These are phyloP conservation scores for Paramecium sonneborni DNA, from an alignment of 73 alveolate genomes.

Conservation along the genomic window DNA sequence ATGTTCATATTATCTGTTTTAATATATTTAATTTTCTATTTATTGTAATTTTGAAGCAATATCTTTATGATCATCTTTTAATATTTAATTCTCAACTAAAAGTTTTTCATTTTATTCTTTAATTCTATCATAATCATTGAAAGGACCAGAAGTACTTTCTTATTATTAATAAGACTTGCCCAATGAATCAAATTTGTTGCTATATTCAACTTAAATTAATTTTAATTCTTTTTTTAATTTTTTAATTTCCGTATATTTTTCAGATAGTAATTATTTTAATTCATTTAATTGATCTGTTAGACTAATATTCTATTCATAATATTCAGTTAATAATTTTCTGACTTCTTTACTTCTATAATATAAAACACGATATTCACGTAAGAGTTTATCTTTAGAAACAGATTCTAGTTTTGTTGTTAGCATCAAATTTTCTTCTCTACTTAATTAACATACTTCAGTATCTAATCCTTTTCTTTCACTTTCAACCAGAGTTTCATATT, in stretches of 20 bases:
- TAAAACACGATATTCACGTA: neutral
- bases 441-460: neutral
- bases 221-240: neutral
- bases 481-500: neutral
- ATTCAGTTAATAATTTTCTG: neutral
- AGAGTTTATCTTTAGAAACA: neutral
- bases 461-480: neutral
- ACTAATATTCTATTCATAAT: neutral
- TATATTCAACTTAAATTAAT: neutral
- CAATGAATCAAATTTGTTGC: neutral
- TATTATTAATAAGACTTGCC: neutral
- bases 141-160: neutral
- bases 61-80: neutral
- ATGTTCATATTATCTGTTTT: neutral
- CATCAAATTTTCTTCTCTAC: neutral
- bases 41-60: neutral
- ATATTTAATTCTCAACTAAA: neutral
- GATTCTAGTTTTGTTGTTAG: constrained; percentile 9
- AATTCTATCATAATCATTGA: neutral
- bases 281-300: neutral
- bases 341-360: neutral
- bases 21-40: neutral
- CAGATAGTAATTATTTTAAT: neutral
- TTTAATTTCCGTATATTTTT: neutral
- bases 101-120: neutral